A percentile compares a stretch with the other conserved stretches of the same genome.
These are phyloP conservation scores for Geotrichum histeridarum DNA, from an alignment of 1,139 yeast genomes.

Conservation along the genomic window DNA sequence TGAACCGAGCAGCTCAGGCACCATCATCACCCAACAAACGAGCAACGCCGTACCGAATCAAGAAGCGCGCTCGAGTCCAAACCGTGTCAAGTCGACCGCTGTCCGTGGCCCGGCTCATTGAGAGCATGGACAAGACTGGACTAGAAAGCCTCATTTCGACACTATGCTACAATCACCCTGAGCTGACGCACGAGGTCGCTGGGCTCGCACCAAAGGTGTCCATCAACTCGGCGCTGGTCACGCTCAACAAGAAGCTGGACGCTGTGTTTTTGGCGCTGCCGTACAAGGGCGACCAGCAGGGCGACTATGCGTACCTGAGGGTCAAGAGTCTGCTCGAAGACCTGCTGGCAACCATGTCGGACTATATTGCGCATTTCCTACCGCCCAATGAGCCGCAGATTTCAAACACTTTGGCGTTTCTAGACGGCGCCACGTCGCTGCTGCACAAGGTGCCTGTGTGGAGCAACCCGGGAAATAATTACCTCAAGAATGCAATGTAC, in stretches of 20 bases:
- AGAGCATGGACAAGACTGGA: slow-evolving; percentile 56
- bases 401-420: slow-evolving; percentile 56
- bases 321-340: slow-evolving; percentile 71
- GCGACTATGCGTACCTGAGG: slow-evolving; percentile 85
- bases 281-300: slow-evolving; percentile 63
- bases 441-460: slow-evolving; percentile 71
- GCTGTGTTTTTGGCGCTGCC: slow-evolving; percentile 54
- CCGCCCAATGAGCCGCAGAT: slow-evolving; percentile 69
- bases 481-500: slow-evolving; percentile 65
- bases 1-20: not conserved
- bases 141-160: slow-evolving; percentile 51
- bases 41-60: not conserved
- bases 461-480: slow-evolving; percentile 64
- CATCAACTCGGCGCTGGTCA: slow-evolving; percentile 47
- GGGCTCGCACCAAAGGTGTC: slow-evolving; percentile 57
- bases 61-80: slow-evolving; percentile 15
- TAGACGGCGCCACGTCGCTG: slow-evolving; percentile 61
- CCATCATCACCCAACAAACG: not conserved
- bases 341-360: slow-evolving; percentile 71
- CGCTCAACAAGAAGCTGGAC: slow-evolving; percentile 47
- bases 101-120: slow-evolving; percentile 59
- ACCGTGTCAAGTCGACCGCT: slow-evolving; percentile 38
- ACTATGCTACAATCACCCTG: slow-evolving; percentile 59
- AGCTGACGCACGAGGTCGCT: slow-evolving; percentile 49
- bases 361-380: slow-evolving; percentile 69